Evolutionary conservation across 768 basidiomycete genomes (phyloP).

Genomic region (Tephrocybe sp.): DNA sequence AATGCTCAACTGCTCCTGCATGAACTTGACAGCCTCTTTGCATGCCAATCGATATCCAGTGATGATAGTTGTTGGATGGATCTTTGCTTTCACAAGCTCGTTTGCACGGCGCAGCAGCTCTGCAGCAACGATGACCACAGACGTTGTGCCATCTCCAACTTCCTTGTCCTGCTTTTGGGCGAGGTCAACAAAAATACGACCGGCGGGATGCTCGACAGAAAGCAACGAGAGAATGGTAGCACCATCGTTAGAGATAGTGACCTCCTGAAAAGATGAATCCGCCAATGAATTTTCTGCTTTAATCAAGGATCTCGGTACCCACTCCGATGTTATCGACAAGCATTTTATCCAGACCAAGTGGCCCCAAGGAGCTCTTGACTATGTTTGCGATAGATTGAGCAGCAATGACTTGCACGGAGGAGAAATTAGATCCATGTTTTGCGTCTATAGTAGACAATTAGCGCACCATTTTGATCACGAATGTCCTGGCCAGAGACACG

Average conservation of each 20-base stretch:
- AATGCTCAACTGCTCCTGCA: constrained; percentile 95
- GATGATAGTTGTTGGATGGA: constrained; percentile 99
- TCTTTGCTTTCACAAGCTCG: constrained; percentile 96
- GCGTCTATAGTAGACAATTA: neutral
- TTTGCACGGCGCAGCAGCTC: constrained; percentile 95
- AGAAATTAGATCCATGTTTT: constrained; percentile 4
- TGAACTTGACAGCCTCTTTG: constrained; percentile 94
- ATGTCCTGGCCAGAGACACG: constrained; percentile 94
- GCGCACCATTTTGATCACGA: constrained; percentile 91
- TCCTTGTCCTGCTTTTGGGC: constrained; percentile 99
- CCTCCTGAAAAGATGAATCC: constrained; percentile 60
- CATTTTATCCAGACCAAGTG: constrained; percentile 95
- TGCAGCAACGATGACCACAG: constrained; percentile 97
- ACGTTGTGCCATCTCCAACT: constrained; percentile 98
- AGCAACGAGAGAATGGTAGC: constrained; percentile 96
- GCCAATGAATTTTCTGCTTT: constrained; percentile 1
- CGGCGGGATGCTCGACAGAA: constrained; percentile 95
- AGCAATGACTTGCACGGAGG: constrained; percentile 68
- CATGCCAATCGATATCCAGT: constrained; percentile 97
- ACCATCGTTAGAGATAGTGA: constrained; percentile 99
- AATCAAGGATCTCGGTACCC: constrained; percentile 26
- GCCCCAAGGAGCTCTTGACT: constrained; percentile 93
- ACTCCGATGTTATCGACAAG: constrained; percentile 97
- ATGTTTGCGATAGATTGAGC: constrained; percentile 97
- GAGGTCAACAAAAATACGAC: constrained; percentile 95